Evolutionary conservation across 2,329 filamentous ascomycete species (phyloP).

Genomic region (Lithohypha guttulata): DNA sequence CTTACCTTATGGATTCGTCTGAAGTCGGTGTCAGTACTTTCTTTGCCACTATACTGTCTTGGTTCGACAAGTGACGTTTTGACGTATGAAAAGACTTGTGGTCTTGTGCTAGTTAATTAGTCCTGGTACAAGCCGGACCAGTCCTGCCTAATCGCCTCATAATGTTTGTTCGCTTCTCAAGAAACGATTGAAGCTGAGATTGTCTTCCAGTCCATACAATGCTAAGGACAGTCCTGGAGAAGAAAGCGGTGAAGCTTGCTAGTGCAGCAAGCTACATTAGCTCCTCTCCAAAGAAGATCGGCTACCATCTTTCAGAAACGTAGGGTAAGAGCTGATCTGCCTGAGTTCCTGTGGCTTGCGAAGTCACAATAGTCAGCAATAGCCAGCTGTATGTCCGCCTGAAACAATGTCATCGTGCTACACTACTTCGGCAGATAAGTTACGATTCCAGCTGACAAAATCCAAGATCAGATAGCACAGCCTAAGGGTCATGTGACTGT

Average conservation of each 20-base stretch:
- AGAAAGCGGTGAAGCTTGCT: conserved; percentile 8
- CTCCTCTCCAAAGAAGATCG: not conserved
- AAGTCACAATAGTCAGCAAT: not conserved
- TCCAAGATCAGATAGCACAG: not conserved
- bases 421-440: too few relatives aligned
- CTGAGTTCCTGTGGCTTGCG: not conserved
- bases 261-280: conserved; percentile 6
- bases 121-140: not conserved
- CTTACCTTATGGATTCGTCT: not conserved
- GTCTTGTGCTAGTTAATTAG: conserved; percentile 1
- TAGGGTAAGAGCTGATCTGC: too few relatives aligned
- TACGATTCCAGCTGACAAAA: conserved; percentile 3
- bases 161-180: not conserved
- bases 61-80: not conserved
- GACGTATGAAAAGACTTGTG: conserved; percentile 1
- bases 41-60: conserved; percentile 8
- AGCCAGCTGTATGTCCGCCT: not conserved
- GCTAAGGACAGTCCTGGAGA: not conserved
- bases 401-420: too few relatives aligned
- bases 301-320: too few relatives aligned
- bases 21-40: conserved; percentile 5
- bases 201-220: not conserved
- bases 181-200: not conserved
- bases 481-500: not conserved
- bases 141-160: conserved; percentile 2